A percentile compares a stretch with the other conserved stretches of the same genome.
These are phyloP conservation scores for Phytophthora gonapodyides DNA, from an alignment of 352 stramenopile species.

Conservation along the genomic window DNA sequence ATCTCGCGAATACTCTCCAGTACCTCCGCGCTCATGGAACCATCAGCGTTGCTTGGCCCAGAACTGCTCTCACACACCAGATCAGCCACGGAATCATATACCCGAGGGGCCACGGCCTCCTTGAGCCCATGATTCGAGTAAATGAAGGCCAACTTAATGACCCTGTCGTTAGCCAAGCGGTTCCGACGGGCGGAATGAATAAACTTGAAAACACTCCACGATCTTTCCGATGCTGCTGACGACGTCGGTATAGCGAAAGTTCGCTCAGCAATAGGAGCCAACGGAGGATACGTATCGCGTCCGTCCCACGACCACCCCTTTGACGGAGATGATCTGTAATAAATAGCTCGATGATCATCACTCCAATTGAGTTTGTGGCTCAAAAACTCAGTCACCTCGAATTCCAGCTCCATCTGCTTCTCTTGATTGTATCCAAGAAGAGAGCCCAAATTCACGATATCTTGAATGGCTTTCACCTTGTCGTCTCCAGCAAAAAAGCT, in stretches of 20 bases:
- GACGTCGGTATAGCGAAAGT: neutral
- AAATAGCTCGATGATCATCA: neutral
- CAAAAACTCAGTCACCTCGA: slow-evolving; percentile 1
- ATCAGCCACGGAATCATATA: too few relatives aligned
- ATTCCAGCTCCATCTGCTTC: neutral
- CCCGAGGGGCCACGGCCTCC: too few relatives aligned
- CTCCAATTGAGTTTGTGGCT: neutral
- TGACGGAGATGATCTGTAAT: neutral
- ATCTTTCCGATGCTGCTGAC: slow-evolving; percentile 2
- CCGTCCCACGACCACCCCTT: slow-evolving; percentile 7
- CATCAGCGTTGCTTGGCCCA: too few relatives aligned
- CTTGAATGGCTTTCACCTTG: neutral
- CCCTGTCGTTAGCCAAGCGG: slow-evolving; percentile 9
- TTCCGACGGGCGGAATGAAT: slow-evolving; percentile 3
- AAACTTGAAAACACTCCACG: slow-evolving; percentile 19
- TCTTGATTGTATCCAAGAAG: neutral
- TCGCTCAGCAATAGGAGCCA: slow-evolving; percentile 2
- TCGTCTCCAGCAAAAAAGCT: neutral
- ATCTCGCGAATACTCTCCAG: too few relatives aligned
- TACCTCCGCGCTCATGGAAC: too few relatives aligned
- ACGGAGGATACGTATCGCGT: neutral
- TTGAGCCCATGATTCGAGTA: too few relatives aligned
- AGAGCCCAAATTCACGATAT: neutral
- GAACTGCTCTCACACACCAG: too few relatives aligned
- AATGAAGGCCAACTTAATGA: too few relatives aligned